A percentile compares a stretch with the other conserved stretches of the same genome.
These are phyloP conservation scores for Penicillium corylophilum DNA, from an alignment of 2,329 filamentous ascomycete genomes.

Conservation along the genomic window DNA sequence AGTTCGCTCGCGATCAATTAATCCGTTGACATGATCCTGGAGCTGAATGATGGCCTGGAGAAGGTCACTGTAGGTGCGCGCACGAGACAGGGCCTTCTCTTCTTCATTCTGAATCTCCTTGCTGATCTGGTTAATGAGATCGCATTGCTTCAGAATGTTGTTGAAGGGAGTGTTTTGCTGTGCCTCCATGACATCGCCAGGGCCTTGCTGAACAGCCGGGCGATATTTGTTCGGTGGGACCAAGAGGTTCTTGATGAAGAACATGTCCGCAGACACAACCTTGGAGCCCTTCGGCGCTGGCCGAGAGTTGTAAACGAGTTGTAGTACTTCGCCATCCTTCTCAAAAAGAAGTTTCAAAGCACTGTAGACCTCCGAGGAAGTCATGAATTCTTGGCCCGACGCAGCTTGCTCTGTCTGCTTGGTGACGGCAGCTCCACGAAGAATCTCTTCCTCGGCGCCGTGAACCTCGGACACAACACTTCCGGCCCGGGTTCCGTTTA, in stretches of 20 bases:
- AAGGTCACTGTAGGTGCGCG: conserved; percentile 69
- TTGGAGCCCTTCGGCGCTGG: conserved; percentile 58
- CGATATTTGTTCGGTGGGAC: conserved; percentile 92
- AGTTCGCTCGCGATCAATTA: conserved; percentile 87
- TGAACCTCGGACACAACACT: conserved; percentile 52
- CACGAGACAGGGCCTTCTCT: conserved; percentile 47
- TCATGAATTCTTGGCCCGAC: conserved; percentile 70
- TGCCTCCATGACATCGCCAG: conserved; percentile 79
- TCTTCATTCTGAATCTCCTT: conserved; percentile 61
- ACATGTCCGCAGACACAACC: conserved; percentile 77
- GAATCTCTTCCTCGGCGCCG: conserved; percentile 59
- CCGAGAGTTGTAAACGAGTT: conserved; percentile 80
- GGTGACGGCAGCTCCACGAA: conserved; percentile 48
- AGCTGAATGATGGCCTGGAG: conserved; percentile 79
- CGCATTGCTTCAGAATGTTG: conserved; percentile 73
- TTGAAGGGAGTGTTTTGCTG: conserved; percentile 88
- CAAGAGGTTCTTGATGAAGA: conserved; percentile 82
- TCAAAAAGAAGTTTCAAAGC: conserved; percentile 77
- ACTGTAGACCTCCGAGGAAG: conserved; percentile 77
- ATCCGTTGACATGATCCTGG: conserved; percentile 86
- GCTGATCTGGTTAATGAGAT: conserved; percentile 71
- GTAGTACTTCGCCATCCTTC: conserved; percentile 79
- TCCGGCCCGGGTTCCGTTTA: conserved; percentile 28
- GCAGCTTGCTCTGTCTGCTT: conserved; percentile 33
- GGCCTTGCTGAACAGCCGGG: conserved; percentile 78